A percentile compares a stretch with the other conserved stretches of the same genome.
These are phyloP conservation scores for Eucalyptus caleyi DNA, from an alignment of 345 rosid species.

Conservation along the genomic window DNA sequence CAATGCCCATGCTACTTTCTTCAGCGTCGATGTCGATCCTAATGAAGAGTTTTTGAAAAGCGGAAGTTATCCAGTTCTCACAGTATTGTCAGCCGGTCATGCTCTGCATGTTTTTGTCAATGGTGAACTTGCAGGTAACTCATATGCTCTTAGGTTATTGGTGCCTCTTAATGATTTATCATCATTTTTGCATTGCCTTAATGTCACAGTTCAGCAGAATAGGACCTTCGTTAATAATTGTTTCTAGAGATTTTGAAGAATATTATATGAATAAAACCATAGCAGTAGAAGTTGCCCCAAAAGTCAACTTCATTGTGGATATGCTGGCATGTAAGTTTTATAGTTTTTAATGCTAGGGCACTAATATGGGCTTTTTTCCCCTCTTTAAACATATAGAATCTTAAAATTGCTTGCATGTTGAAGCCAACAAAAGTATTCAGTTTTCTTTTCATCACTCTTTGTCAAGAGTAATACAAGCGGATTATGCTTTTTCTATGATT, in stretches of 20 bases:
- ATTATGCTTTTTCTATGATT: not conserved
- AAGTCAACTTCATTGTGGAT: not conserved
- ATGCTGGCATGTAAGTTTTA: not conserved
- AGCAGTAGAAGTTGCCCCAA: not conserved
- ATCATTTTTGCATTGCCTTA: not conserved
- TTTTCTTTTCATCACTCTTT: not conserved
- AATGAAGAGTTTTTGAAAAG: slow-evolving; percentile 49
- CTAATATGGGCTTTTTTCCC: not conserved
- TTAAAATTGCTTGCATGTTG: not conserved
- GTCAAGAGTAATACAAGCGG: not conserved
- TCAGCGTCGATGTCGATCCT: slow-evolving; percentile 31
- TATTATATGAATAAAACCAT: not conserved
- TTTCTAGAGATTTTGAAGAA: not conserved
- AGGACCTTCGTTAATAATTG: not conserved
- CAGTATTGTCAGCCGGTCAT: slow-evolving; percentile 83
- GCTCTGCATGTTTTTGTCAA: slow-evolving; percentile 90
- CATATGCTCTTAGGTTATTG: not conserved
- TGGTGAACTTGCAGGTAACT: slow-evolving; percentile 66
- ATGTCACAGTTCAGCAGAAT: not conserved
- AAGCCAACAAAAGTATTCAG: not conserved
- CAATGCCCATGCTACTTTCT: not conserved
- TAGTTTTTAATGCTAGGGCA: not conserved
- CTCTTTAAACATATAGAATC: not conserved
- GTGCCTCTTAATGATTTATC: not conserved
- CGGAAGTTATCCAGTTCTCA: slow-evolving; percentile 44